phyloP scores from a whole-genome alignment of 371 early-diverging fungal genomes.

The Saksenaea oblongispora region DNA sequence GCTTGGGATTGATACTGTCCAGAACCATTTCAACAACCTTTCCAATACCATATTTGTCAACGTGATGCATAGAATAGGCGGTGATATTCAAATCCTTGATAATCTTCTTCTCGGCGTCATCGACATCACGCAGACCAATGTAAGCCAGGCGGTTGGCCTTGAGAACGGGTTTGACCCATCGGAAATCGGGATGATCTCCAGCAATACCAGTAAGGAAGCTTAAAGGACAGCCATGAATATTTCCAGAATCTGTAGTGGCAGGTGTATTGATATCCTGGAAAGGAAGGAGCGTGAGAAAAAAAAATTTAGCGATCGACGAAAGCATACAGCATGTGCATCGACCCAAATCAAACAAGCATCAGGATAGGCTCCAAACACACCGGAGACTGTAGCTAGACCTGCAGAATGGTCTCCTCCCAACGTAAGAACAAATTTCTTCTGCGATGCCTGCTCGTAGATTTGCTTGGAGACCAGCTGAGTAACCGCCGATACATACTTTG shows the following conservation, averaged over 20 bases:
- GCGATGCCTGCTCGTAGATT: slow-evolving; percentile 63
- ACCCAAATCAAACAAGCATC: slow-evolving; percentile 96
- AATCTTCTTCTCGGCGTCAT: slow-evolving; percentile 85
- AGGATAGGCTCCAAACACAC: slow-evolving; percentile 76
- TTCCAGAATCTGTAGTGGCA: slow-evolving; percentile 85
- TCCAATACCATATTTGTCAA: slow-evolving; percentile 94
- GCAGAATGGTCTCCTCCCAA: slow-evolving; percentile 94
- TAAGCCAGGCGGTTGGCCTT: slow-evolving; percentile 83
- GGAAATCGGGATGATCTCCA: slow-evolving; percentile 71
- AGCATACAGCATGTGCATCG: slow-evolving; percentile 96
- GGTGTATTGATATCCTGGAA: slow-evolving; percentile 98
- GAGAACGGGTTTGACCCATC: slow-evolving; percentile 87
- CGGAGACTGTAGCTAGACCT: slow-evolving; percentile 88
- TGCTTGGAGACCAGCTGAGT: slow-evolving; percentile 65
- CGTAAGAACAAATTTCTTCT: slow-evolving; percentile 79
- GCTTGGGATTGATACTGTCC: slow-evolving; percentile 84
- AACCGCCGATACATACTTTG: slow-evolving; percentile 78
- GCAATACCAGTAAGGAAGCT: slow-evolving; percentile 90
- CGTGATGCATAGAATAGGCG: slow-evolving; percentile 97
- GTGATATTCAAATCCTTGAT: slow-evolving; percentile 79
- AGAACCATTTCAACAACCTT: slow-evolving; percentile 92
- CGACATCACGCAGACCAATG: slow-evolving; percentile 96
- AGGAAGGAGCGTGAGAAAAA: no score
- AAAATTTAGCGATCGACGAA: not conserved
- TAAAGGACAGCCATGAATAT: slow-evolving; percentile 96